Base-by-base conservation (phyloP, 257 asterid species). In the Solanum infundibuliforme region DNA sequence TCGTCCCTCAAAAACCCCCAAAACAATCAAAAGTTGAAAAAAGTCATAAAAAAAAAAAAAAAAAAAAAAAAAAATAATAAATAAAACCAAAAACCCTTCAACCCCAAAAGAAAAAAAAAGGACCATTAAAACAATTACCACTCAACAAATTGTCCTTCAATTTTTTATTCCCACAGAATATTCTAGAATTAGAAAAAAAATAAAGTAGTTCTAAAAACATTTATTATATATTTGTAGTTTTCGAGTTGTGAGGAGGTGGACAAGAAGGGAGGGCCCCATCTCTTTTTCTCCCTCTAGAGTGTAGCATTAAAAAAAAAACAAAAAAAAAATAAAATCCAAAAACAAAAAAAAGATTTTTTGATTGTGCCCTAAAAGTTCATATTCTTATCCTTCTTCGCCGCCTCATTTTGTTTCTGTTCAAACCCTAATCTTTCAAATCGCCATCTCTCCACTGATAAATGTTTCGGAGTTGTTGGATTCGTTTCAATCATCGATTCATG, bases 321-420 rank as follows among this genome's bases (percentile, higher is more conserved):
- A 9, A 9, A 46, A 4, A 8, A 43, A 29, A 46, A 7, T n/a
- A 0, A 2, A 41, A 77, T 18, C 46, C n/a, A 6, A 38, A 23
- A 20, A 6, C 12, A 86, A 12, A 38, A 38, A 36, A 38, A 0
- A 8, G 7, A 1, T 7, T 39, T 38, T 32, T 83, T 55, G 13
- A 73, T 83, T n/a, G 38, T 88, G 84, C 86, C 86, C 90, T 88
- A 82, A 72, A 81, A 86, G 85, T 38, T 72, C 87, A 82, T 60
- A 62, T 86, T 62, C 55, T 86, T 65, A 83, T 88, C 88, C 39
- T 58, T 48, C 68, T 65, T 74, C 36, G 92, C 92, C 92, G 89
- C 89, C 81, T 43, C 71, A 72, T 82, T 46, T 88, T 58, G 76
- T 29, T 55, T 65, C 69, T 83, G 38, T 65, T 43, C 86, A 75